Evolutionary conservation across 164 flowering plant species (phyloP).

Genomic region (Brasenia schreberi): DNA sequence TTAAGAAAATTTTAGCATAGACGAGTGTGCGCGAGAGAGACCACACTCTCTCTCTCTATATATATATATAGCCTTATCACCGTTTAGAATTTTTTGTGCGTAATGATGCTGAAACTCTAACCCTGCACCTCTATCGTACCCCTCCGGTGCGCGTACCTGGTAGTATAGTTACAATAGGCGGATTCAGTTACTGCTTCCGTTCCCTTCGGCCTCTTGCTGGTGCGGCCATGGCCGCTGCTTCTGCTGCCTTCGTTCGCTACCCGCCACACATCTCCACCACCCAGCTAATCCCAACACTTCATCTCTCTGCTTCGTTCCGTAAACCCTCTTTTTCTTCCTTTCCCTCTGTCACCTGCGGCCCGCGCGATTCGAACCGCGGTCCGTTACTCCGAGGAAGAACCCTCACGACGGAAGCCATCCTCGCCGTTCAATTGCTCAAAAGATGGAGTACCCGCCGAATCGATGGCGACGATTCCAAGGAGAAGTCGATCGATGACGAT

Average conservation of each 20-base stretch:
- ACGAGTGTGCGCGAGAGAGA: too few species aligned
- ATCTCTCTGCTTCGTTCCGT: background rate
- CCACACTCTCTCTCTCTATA: too few species aligned
- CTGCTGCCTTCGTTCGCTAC: background rate
- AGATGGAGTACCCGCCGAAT: constrained; percentile 26
- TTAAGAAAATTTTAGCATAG: too few species aligned
- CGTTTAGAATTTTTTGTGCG: too few species aligned
- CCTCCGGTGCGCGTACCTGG: too few species aligned
- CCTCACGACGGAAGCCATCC: constrained; percentile 75
- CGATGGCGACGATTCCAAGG: background rate
- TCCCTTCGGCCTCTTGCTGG: too few species aligned
- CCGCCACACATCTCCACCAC: background rate
- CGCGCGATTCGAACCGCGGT: constrained; percentile 49
- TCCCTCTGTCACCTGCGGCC: constrained; percentile 31
- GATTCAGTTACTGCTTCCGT: too few species aligned
- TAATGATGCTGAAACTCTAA: too few species aligned
- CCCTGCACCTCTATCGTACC: too few species aligned
- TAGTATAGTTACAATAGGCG: too few species aligned
- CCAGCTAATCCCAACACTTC: background rate
- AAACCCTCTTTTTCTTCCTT: background rate
- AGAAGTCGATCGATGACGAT: constrained; percentile 9
- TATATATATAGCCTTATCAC: too few species aligned
- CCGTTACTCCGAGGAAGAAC: constrained; percentile 62
- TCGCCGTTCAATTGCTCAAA: constrained; percentile 73
- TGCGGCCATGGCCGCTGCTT: background rate